Conservation (phyloP, 768 basidiomycete species). For the Inosperma sp. region DNA sequence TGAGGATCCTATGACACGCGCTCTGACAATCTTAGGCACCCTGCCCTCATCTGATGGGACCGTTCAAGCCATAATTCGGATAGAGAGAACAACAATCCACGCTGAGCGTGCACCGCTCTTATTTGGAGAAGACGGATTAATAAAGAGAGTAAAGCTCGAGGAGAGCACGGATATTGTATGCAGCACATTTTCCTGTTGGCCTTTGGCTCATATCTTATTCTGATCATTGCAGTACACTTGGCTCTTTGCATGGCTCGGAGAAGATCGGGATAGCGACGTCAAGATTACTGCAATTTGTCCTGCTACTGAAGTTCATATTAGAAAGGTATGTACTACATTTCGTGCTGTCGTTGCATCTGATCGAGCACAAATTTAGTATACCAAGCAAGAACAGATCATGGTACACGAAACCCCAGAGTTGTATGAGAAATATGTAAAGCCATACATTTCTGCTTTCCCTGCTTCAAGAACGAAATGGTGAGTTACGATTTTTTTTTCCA, state of each 20-base stretch:
- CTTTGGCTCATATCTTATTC: slow-evolving; percentile 1
- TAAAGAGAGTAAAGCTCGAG: slow-evolving; percentile 45
- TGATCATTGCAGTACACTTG: slow-evolving; percentile 63
- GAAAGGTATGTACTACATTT: slow-evolving; percentile 48
- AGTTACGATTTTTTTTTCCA: slow-evolving; percentile 11
- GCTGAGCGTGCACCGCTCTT: slow-evolving; percentile 33
- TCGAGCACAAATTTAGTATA: slow-evolving; percentile 50
- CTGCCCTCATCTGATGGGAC: slow-evolving; percentile 35
- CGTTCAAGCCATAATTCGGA: slow-evolving; percentile 59
- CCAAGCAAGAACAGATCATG: slow-evolving; percentile 63
- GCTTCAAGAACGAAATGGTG: slow-evolving; percentile 79
- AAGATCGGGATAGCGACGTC: slow-evolving; percentile 51
- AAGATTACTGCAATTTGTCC: slow-evolving; percentile 85
- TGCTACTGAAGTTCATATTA: slow-evolving; percentile 85
- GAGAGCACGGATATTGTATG: slow-evolving; percentile 67
- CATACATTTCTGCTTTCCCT: slow-evolving; percentile 77
- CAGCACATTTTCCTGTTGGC: not conserved
- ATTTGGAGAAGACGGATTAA: slow-evolving; percentile 34
- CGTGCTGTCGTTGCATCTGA: not conserved
- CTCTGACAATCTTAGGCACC: slow-evolving; percentile 64
- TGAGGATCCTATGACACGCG: slow-evolving; percentile 60
- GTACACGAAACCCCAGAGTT: slow-evolving; percentile 80
- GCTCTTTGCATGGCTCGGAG: slow-evolving; percentile 65
- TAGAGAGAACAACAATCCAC: slow-evolving; percentile 74
- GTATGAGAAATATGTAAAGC: slow-evolving; percentile 65